Percentiles rank a stretch among this genome's conserved stretches.
phyloP scores from a whole-genome alignment of 306 rosid genomes.

The Glycine soja region DNA sequence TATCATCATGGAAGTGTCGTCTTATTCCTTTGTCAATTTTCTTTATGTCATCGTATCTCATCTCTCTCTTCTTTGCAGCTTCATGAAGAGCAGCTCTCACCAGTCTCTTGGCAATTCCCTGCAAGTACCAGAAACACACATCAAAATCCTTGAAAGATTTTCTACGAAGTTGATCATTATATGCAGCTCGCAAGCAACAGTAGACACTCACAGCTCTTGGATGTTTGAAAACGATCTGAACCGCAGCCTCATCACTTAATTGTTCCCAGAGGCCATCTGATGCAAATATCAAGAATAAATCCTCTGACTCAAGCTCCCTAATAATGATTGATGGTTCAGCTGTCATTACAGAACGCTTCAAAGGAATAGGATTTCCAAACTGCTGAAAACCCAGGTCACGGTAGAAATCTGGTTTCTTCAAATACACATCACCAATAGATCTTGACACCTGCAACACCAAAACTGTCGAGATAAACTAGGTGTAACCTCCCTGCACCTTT shows the following conservation, averaged over 20 bases:
- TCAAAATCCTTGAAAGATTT: slow-evolving; percentile 25
- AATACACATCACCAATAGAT: slow-evolving; percentile 90
- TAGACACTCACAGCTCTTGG: slow-evolving; percentile 87
- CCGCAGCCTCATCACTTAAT: slow-evolving; percentile 84
- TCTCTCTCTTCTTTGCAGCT: slow-evolving; percentile 93
- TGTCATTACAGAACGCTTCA: slow-evolving; percentile 86
- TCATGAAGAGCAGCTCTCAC: slow-evolving; percentile 82
- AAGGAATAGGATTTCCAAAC: slow-evolving; percentile 71
- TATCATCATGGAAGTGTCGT: slow-evolving; percentile 92
- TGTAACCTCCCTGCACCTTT: neutral
- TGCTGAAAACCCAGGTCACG: slow-evolving; percentile 79
- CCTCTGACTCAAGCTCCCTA: slow-evolving; percentile 77
- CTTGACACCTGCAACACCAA: slow-evolving; percentile 80
- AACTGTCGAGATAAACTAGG: neutral
- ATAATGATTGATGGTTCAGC: slow-evolving; percentile 88
- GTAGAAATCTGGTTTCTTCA: slow-evolving; percentile 85
- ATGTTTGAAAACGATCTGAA: slow-evolving; percentile 80
- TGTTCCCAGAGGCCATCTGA: slow-evolving; percentile 99
- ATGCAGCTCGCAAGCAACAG: slow-evolving; percentile 27
- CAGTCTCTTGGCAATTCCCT: slow-evolving; percentile 96
- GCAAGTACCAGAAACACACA: slow-evolving; percentile 42
- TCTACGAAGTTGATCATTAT: neutral
- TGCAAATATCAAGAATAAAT: slow-evolving; percentile 90
- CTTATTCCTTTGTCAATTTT: slow-evolving; percentile 83
- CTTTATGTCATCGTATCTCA: slow-evolving; percentile 88